Percentiles rank a stretch among this genome's conserved stretches.
Conservation (phyloP, 805 yeast genomes). For the Wickerhamiella lipophila region DNA sequence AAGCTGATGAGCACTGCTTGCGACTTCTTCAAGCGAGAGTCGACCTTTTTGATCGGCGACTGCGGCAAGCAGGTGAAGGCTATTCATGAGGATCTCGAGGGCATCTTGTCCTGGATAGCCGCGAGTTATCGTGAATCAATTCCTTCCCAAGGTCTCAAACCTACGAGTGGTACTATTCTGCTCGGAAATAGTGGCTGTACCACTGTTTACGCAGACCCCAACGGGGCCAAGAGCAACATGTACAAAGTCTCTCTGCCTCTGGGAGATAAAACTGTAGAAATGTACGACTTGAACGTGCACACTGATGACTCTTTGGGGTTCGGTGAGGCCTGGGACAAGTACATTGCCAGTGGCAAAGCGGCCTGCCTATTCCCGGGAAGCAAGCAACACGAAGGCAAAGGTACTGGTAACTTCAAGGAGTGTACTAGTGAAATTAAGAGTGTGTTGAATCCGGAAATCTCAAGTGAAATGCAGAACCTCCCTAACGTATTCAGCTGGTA, state of each 20-base stretch:
- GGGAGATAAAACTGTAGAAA: constrained; percentile 1
- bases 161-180: constrained; percentile 30
- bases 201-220: constrained; percentile 6
- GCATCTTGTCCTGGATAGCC: constrained; percentile 55
- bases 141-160: constrained; percentile 29
- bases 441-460: neutral
- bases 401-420: constrained; percentile 39
- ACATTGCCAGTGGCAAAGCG: neutral
- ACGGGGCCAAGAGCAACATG: constrained; percentile 4
- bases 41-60: constrained; percentile 47
- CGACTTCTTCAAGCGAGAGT: constrained; percentile 34
- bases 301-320: constrained; percentile 9
- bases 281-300: constrained; percentile 12
- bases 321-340: constrained; percentile 7
- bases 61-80: constrained; percentile 47
- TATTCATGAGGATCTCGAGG: constrained; percentile 54
- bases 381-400: constrained; percentile 22
- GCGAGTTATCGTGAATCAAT: constrained; percentile 43
- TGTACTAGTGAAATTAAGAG: constrained; percentile 35
- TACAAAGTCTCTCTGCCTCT: constrained; percentile 12
- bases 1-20: constrained; percentile 39
- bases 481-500: neutral
- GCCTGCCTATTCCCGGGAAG: constrained; percentile 13
- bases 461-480: neutral
- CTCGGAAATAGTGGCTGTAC: constrained; percentile 9